Evolutionary conservation across 2,329 filamentous ascomycete genomes (phyloP).

Genomic region (Xylariaceae sp.): DNA sequence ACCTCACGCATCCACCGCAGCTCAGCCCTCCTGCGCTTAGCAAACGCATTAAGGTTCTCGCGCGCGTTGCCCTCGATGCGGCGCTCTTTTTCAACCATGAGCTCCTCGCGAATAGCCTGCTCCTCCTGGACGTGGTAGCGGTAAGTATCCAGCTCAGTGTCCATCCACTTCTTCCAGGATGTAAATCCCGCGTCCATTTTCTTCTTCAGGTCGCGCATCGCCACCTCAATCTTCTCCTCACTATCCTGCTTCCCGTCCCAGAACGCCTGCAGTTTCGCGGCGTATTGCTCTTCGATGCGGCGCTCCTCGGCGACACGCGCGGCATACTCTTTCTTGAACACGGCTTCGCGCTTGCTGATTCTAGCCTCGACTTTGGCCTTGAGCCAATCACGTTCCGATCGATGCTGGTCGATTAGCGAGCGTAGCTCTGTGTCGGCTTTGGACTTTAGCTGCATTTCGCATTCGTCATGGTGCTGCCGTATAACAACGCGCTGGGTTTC

Average conservation of each 20-base stretch:
- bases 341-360: constrained; percentile 43
- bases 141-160: constrained; percentile 48
- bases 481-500: constrained; percentile 50
- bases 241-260: constrained; percentile 46
- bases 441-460: constrained; percentile 30
- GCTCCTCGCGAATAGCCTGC: constrained; percentile 47
- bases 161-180: constrained; percentile 49
- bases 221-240: constrained; percentile 36
- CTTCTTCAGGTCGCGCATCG: constrained; percentile 44
- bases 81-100: constrained; percentile 48
- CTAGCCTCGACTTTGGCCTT: constrained; percentile 34
- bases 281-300: constrained; percentile 52
- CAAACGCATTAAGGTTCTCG: constrained; percentile 41
- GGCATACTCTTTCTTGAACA: constrained; percentile 49
- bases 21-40: constrained; percentile 49
- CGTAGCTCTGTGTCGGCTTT: constrained; percentile 36
- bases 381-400: constrained; percentile 41
- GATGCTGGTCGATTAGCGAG: constrained; percentile 44
- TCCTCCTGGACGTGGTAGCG: constrained; percentile 47
- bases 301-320: constrained; percentile 49
- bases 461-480: constrained; percentile 33
- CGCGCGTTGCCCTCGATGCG: constrained; percentile 37
- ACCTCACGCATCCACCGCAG: constrained; percentile 54
- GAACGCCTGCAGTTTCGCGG: constrained; percentile 45
- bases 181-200: constrained; percentile 50